Percentiles rank a stretch among this genome's conserved stretches.
Evolutionary conservation across 2,329 filamentous ascomycete species (phyloP).

Genomic region (Botrytis sinoallii): DNA sequence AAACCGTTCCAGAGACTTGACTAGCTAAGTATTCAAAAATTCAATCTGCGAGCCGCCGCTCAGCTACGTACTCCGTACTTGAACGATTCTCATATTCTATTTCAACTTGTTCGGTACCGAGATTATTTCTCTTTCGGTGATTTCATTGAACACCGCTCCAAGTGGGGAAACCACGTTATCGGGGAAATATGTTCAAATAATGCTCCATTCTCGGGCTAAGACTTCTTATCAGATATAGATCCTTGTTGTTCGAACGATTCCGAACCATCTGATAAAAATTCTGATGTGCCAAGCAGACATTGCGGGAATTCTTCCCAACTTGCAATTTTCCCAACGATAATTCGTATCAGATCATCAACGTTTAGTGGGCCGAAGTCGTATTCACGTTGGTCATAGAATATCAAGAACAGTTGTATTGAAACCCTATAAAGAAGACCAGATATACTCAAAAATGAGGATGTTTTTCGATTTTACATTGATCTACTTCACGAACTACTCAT

Average conservation of each 20-base stretch:
- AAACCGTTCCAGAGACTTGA: neutral
- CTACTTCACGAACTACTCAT: neutral
- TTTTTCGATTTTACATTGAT: neutral
- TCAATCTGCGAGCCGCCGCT: neutral
- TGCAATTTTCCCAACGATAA: neutral
- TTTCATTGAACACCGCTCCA: neutral
- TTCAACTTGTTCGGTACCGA: neutral
- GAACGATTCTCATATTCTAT: neutral
- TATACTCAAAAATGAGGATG: neutral
- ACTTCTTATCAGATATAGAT: slow-evolving; percentile 11
- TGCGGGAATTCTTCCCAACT: neutral
- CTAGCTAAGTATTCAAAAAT: neutral
- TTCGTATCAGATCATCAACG: neutral
- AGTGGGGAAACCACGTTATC: neutral
- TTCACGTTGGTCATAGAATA: slow-evolving; percentile 9
- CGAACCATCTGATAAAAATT: slow-evolving; percentile 15
- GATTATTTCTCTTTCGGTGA: neutral
- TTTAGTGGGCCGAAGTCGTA: neutral
- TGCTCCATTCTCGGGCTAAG: neutral
- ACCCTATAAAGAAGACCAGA: slow-evolving; percentile 8
- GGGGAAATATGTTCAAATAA: neutral
- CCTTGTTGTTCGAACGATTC: neutral
- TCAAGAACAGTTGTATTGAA: neutral
- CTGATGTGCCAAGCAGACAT: slow-evolving; percentile 3
- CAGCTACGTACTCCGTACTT: neutral